Conservation (phyloP, 1,139 yeast species). For the Magnusiomyces paraingens region DNA sequence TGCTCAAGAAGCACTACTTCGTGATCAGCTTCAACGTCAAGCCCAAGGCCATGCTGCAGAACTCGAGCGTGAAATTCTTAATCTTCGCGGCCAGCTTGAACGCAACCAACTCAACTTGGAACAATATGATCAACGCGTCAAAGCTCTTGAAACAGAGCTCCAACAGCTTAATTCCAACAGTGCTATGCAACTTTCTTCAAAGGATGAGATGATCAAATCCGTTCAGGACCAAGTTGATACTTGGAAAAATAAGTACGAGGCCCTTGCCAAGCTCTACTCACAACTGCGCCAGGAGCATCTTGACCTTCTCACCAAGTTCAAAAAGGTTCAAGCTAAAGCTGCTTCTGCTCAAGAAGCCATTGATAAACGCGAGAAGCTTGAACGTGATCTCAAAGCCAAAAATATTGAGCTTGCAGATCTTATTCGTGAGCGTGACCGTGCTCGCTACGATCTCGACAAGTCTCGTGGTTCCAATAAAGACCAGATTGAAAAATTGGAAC, state of each 20-base stretch:
- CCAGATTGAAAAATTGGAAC: slow-evolving; percentile 60
- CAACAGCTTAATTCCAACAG: slow-evolving; percentile 57
- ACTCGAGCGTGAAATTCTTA: slow-evolving; percentile 71
- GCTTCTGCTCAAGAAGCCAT: slow-evolving; percentile 91
- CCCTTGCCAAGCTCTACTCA: slow-evolving; percentile 82
- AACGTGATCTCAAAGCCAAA: slow-evolving; percentile 77
- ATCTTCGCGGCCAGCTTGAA: slow-evolving; percentile 75
- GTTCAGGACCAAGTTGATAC: slow-evolving; percentile 69
- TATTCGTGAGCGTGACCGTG: slow-evolving; percentile 85
- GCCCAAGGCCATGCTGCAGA: slow-evolving; percentile 77
- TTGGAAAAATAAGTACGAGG: slow-evolving; percentile 86
- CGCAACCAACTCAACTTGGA: slow-evolving; percentile 78
- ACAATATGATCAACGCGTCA: slow-evolving; percentile 84
- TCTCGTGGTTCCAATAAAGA: slow-evolving; percentile 58
- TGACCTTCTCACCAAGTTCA: slow-evolving; percentile 69
- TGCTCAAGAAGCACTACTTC: slow-evolving; percentile 67
- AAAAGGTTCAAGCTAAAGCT: slow-evolving; percentile 81
- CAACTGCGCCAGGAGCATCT: slow-evolving; percentile 91
- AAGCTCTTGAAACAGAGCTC: slow-evolving; percentile 72
- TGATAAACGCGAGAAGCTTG: slow-evolving; percentile 74
- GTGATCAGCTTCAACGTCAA: slow-evolving; percentile 67
- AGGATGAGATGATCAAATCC: slow-evolving; percentile 63
- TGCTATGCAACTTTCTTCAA: slow-evolving; percentile 66
- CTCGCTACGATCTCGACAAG: slow-evolving; percentile 75
- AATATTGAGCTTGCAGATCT: slow-evolving; percentile 84